These are phyloP conservation scores for Teunomyces pallodes DNA, from an alignment of 805 yeast genomes.

Conservation along the genomic window DNA sequence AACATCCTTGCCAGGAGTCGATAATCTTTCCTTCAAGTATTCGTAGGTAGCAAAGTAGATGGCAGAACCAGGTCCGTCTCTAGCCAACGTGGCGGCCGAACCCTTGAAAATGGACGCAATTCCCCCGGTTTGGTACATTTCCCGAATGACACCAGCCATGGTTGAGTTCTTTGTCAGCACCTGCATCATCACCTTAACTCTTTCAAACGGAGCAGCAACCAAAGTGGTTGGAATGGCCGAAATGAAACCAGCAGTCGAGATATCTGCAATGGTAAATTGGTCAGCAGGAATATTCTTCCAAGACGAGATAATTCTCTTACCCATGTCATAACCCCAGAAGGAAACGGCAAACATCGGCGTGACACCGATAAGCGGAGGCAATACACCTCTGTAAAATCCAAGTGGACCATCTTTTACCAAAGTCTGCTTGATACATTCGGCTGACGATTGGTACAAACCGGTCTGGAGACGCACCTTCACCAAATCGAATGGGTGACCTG, in stretches of 20 bases:
- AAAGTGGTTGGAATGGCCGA: conserved; percentile 94
- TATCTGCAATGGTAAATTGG: conserved; percentile 61
- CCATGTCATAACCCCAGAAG: conserved; percentile 97
- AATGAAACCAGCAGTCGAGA: conserved; percentile 89
- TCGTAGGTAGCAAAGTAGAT: conserved; percentile 94
- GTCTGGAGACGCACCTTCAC: conserved; percentile 91
- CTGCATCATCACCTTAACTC: conserved; percentile 92
- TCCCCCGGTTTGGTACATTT: conserved; percentile 79
- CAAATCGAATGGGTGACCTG: conserved; percentile 96
- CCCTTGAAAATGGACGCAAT: conserved; percentile 84
- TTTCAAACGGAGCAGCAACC: conserved; percentile 96
- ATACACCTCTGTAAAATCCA: conserved; percentile 91
- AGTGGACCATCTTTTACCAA: conserved; percentile 67
- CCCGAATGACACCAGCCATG: conserved; percentile 60
- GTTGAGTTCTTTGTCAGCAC: conserved; percentile 54
- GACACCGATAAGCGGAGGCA: conserved; percentile 93
- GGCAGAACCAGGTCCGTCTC: conserved; percentile 98
- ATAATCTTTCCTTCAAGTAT: conserved; percentile 60
- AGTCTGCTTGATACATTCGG: conserved; percentile 68
- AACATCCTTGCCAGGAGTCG: conserved; percentile 54
- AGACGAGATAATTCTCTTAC: conserved; percentile 67
- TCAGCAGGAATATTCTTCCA: conserved; percentile 37
- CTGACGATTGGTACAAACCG: conserved; percentile 61
- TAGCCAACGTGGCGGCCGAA: conserved; percentile 84
- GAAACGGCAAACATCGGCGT: conserved; percentile 98